Conservation (phyloP, 345 rosid genomes). For the Murraya koenigii region DNA sequence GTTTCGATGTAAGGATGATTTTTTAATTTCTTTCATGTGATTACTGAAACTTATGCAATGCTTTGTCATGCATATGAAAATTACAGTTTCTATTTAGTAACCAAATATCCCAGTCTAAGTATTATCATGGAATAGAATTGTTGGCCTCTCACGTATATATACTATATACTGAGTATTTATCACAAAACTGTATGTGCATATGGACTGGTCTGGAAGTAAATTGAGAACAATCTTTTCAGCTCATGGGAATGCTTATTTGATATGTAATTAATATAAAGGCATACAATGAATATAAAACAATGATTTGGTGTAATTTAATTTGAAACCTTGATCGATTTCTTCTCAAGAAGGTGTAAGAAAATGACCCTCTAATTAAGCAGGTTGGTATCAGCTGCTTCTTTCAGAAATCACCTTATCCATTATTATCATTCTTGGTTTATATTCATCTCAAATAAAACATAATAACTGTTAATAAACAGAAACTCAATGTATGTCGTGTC, state of each 20-base stretch:
- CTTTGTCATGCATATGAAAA: not conserved
- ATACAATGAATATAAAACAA: no score
- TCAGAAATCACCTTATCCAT: not conserved
- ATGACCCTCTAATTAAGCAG: not conserved
- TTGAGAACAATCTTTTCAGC: not conserved
- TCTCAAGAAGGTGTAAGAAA: not conserved
- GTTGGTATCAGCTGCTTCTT: not conserved
- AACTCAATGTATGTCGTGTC: not conserved
- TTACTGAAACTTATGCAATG: not conserved
- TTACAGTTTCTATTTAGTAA: not conserved
- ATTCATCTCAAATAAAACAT: not conserved
- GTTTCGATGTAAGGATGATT: not conserved
- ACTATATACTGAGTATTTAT: not conserved
- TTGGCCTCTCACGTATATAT: not conserved
- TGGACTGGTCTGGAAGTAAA: not conserved
- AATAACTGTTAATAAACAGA: no score
- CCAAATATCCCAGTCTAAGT: no score
- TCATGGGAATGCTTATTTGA: not conserved
- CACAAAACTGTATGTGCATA: not conserved
- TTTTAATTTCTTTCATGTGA: not conserved
- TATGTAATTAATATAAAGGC: no score
- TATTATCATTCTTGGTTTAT: not conserved
- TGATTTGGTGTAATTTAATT: not conserved
- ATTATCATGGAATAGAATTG: not conserved
- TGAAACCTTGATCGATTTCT: not conserved